phyloP scores from a whole-genome alignment of 2,329 filamentous ascomycete species.

The Aphanoascus verrucosus region DNA sequence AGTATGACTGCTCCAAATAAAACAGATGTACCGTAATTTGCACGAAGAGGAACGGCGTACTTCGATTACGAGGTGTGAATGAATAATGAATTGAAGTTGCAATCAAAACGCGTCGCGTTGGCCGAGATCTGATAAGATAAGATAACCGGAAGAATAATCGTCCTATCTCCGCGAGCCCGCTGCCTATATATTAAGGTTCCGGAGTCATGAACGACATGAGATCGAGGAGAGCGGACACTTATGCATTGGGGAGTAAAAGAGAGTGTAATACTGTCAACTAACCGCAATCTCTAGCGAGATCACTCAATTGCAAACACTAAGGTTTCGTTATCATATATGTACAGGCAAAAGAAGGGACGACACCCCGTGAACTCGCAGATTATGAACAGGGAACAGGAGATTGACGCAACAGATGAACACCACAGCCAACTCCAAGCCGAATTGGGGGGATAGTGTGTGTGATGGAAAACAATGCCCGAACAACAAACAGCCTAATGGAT shows the following conservation, averaged over 20 bases:
- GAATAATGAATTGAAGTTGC: too few species aligned
- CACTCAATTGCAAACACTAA: not conserved
- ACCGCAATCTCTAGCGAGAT: not conserved
- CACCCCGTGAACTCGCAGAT: not conserved
- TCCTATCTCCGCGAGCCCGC: not conserved
- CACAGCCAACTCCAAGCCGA: constrained; percentile 2
- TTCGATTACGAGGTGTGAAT: too few species aligned
- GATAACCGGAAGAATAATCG: not conserved
- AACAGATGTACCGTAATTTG: too few species aligned
- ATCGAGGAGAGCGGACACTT: not conserved
- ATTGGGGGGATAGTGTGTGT: not conserved
- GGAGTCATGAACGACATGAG: too few species aligned
- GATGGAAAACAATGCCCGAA: not conserved
- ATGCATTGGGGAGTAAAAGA: not conserved
- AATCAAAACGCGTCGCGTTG: not conserved
- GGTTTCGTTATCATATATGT: constrained; percentile 9
- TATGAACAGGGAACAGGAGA: constrained; percentile 4
- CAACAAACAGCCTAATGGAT: not conserved
- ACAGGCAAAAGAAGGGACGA: constrained; percentile 1
- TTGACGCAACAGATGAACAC: not conserved
- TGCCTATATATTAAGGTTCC: too few species aligned
- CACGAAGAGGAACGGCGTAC: too few species aligned
- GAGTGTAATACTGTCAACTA: not conserved
- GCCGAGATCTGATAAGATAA: not conserved
- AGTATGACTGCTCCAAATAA: too few species aligned